A percentile compares a stretch with the other conserved stretches of the same genome.
These are phyloP conservation scores for Pestalotiopsis sp. DNA, from an alignment of 2,329 filamentous ascomycete species.

Conservation along the genomic window DNA sequence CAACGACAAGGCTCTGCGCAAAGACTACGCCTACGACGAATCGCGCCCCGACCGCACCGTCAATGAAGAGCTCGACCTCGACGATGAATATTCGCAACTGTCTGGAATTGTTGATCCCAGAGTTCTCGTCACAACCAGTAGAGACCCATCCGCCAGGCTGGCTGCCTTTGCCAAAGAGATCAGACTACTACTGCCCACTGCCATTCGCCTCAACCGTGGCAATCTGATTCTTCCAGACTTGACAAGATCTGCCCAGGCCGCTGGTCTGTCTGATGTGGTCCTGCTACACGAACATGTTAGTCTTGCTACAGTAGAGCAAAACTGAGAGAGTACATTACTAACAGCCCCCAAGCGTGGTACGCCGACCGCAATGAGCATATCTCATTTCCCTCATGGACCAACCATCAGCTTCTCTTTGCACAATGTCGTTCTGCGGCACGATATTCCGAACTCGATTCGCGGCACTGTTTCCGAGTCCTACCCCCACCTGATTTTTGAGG, in stretches of 20 bases:
- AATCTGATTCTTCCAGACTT: constrained; percentile 86
- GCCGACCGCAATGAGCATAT: constrained; percentile 80
- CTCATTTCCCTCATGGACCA: constrained; percentile 79
- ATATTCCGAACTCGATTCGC: constrained; percentile 84
- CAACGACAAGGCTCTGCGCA: constrained; percentile 79
- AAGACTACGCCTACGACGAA: constrained; percentile 94
- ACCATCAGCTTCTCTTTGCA: constrained; percentile 84
- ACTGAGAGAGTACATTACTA: neutral
- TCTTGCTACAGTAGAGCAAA: neutral
- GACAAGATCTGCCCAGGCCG: constrained; percentile 76
- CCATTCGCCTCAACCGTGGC: constrained; percentile 86
- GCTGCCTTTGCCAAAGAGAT: constrained; percentile 94
- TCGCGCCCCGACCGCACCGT: constrained; percentile 66
- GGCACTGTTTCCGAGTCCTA: constrained; percentile 92
- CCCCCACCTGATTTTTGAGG: constrained; percentile 93
- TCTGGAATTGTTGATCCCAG: constrained; percentile 90
- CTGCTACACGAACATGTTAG: constrained; percentile 84
- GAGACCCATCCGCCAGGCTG: constrained; percentile 81
- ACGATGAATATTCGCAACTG: constrained; percentile 87
- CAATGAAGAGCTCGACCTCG: constrained; percentile 71
- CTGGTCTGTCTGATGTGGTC: constrained; percentile 80
- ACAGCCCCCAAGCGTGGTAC: constrained; percentile 52
- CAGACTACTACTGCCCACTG: constrained; percentile 74
- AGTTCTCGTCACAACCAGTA: constrained; percentile 86
- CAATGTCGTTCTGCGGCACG: constrained; percentile 89